phyloP scores from a whole-genome alignment of 2,329 filamentous ascomycete genomes.

The Akanthomyces dipterigenus region DNA sequence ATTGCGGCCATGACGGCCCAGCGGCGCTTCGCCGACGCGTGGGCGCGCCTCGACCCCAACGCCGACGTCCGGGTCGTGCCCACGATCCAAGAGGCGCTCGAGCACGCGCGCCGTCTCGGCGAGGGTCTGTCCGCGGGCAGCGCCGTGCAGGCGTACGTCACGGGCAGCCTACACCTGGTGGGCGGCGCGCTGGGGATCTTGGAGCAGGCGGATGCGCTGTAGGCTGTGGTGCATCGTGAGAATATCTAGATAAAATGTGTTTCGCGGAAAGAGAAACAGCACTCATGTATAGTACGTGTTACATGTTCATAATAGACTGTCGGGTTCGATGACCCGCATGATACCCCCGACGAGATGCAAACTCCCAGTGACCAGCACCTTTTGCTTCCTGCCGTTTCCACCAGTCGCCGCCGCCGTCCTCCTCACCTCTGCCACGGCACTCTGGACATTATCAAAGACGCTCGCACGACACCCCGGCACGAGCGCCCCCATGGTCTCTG shows the following conservation, averaged over 20 bases:
- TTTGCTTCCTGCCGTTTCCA: slow-evolving; percentile 36
- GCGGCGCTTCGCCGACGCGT: slow-evolving; percentile 45
- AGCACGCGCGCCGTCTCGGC: slow-evolving; percentile 34
- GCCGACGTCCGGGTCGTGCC: slow-evolving; percentile 41
- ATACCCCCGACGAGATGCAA: slow-evolving; percentile 77
- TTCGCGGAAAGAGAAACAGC: neutral
- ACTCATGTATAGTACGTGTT: neutral
- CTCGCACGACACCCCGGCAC: slow-evolving; percentile 39
- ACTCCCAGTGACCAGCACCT: slow-evolving; percentile 74
- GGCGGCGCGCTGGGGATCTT: slow-evolving; percentile 47
- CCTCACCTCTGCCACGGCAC: slow-evolving; percentile 56
- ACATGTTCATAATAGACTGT: slow-evolving; percentile 26
- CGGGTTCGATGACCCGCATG: slow-evolving; percentile 60
- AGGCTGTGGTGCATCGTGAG: neutral
- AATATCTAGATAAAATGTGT: too few species aligned
- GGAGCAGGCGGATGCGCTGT: slow-evolving; percentile 39
- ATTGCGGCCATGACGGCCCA: slow-evolving; percentile 47
- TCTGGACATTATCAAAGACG: slow-evolving; percentile 62
- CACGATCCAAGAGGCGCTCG: slow-evolving; percentile 50
- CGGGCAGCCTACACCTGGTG: slow-evolving; percentile 57
- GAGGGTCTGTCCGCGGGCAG: slow-evolving; percentile 24
- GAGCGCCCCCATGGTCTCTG: slow-evolving; percentile 50
- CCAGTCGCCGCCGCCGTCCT: slow-evolving; percentile 26
- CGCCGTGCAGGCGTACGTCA: slow-evolving; percentile 45
- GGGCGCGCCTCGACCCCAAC: slow-evolving; percentile 39